These are phyloP conservation scores for Spiraea crenata DNA, from an alignment of 331 rosid species.

Conservation along the genomic window DNA sequence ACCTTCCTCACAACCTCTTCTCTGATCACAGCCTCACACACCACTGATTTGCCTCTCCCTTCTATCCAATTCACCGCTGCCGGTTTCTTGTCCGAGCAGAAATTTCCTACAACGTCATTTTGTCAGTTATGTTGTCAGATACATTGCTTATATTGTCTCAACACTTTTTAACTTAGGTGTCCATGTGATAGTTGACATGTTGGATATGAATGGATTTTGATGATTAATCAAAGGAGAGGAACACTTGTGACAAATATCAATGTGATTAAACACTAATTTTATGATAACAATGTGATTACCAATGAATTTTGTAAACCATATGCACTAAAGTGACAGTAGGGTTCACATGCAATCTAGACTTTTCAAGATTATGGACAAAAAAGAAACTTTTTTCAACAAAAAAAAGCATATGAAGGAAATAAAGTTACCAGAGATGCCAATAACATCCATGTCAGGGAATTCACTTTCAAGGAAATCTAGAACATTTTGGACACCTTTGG, in stretches of 20 bases:
- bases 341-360: too few relatives aligned
- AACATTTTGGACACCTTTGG: conserved; percentile 68
- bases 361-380: not conserved
- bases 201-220: too few relatives aligned
- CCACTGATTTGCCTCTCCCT: conserved; percentile 68
- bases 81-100: conserved; percentile 71
- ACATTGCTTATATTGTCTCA: too few relatives aligned
- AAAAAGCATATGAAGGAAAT: not conserved
- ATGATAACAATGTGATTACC: too few relatives aligned
- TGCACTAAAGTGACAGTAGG: too few relatives aligned
- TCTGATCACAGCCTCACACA: conserved; percentile 55
- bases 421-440: conserved; percentile 56
- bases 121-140: too few relatives aligned
- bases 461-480: conserved; percentile 46
- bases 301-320: too few relatives aligned
- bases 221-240: too few relatives aligned
- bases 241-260: too few relatives aligned
- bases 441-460: conserved; percentile 65
- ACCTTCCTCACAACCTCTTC: conserved; percentile 60
- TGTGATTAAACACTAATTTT: too few relatives aligned
- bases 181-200: too few relatives aligned
- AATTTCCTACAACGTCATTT: conserved; percentile 38
- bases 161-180: too few relatives aligned
- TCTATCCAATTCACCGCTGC: conserved; percentile 73
- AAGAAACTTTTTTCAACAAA: not conserved